A percentile compares a stretch with the other conserved stretches of the same genome.
Conservation (phyloP, 1,284 basidiomycete species). For the Golubevia pallescens region DNA sequence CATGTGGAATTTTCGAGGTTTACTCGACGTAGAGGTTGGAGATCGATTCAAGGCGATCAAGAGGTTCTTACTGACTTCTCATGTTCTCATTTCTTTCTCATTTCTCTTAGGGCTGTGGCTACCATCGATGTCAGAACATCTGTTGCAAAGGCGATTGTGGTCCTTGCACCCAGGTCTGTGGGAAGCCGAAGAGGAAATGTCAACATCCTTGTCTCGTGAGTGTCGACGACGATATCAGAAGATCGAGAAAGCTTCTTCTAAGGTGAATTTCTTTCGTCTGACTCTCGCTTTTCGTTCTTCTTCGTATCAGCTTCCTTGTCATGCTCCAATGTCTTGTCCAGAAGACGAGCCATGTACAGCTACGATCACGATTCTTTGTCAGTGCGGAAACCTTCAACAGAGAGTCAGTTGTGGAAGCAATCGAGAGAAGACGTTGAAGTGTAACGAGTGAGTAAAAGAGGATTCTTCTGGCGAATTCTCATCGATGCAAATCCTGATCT, state of each 20-base stretch:
- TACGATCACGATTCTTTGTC: conserved; percentile 44
- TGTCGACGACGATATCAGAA: too few species aligned
- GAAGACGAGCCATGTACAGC: conserved; percentile 50
- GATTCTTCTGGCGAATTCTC: too few species aligned
- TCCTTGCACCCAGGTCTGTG: conserved; percentile 49
- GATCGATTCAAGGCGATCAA: too few species aligned
- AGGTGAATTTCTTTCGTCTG: too few species aligned
- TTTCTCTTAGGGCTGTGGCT: too few species aligned
- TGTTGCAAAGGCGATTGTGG: conserved; percentile 52
- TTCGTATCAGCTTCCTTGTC: conserved; percentile 40
- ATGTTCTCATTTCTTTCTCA: too few species aligned
- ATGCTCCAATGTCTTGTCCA: conserved; percentile 52
- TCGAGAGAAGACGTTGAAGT: too few species aligned
- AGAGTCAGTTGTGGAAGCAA: conserved; percentile 12
- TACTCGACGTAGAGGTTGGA: not conserved
- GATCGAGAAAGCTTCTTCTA: too few species aligned
- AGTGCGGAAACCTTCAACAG: conserved; percentile 53
- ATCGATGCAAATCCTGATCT: too few species aligned
- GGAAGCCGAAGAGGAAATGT: conserved; percentile 45
- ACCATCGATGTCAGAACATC: conserved; percentile 29
- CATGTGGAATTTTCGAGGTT: not conserved
- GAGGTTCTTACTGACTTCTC: too few species aligned
- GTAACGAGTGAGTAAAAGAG: too few species aligned
- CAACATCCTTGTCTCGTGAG: conserved; percentile 50
- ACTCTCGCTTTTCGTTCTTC: too few species aligned